Conservation (phyloP, 164 flowering plant species). For the Sedum album region DNA sequence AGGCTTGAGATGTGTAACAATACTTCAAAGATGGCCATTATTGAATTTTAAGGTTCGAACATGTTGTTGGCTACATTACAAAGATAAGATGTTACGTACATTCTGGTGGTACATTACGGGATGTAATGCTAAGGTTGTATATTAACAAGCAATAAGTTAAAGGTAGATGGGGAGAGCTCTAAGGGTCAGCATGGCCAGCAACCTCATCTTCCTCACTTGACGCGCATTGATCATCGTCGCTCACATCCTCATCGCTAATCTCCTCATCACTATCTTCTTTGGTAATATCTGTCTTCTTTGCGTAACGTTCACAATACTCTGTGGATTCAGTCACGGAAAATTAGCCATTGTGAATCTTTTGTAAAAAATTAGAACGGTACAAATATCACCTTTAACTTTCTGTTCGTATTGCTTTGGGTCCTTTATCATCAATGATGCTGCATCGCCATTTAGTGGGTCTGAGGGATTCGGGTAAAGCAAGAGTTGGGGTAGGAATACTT, state of each 20-base stretch:
- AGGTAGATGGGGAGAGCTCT: not conserved
- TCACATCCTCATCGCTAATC: slow-evolving; percentile 22
- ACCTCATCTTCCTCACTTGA: slow-evolving; percentile 31
- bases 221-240: slow-evolving; percentile 21
- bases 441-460: slow-evolving; percentile 72
- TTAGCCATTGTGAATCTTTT: too few relatives aligned
- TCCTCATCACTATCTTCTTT: slow-evolving; percentile 20
- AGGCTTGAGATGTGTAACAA: too few relatives aligned
- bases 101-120: too few relatives aligned
- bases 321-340: slow-evolving; percentile 5
- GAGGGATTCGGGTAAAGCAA: slow-evolving; percentile 77
- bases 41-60: too few relatives aligned
- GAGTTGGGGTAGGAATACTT: slow-evolving; percentile 70
- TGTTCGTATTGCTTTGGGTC: slow-evolving; percentile 53
- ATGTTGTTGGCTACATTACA: too few relatives aligned
- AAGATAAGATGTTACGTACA: too few relatives aligned
- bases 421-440: slow-evolving; percentile 69
- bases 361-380: too few relatives aligned
- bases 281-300: not conserved
- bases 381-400: slow-evolving; percentile 52
- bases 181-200: slow-evolving; percentile 32
- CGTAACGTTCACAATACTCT: slow-evolving; percentile 32
- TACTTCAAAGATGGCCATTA: too few relatives aligned
- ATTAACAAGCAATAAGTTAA: too few relatives aligned
- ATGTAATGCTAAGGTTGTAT: too few relatives aligned